Evolutionary conservation across 1,139 yeast genomes (phyloP).

Genomic region (Candida sp.): DNA sequence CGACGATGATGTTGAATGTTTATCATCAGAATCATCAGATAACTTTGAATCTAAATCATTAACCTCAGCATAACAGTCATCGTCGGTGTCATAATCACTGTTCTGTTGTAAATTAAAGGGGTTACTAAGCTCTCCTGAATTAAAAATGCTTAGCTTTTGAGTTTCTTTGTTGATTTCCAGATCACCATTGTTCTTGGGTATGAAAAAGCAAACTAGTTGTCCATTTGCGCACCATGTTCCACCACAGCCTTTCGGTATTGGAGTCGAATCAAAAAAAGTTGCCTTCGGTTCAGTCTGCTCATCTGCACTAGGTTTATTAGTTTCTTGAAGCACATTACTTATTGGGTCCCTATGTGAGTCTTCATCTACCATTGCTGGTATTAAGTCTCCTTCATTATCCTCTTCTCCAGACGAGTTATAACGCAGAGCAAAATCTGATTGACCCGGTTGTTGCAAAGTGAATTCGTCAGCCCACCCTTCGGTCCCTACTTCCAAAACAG

Average conservation of each 20-base stretch:
- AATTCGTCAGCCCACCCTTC: conserved; percentile 15
- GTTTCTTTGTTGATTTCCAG: conserved; percentile 21
- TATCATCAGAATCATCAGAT: background rate
- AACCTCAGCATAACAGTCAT: conserved; percentile 11
- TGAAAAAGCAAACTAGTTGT: conserved; percentile 75
- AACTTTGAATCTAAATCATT: conserved; percentile 5
- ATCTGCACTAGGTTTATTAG: conserved; percentile 6
- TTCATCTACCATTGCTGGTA: conserved; percentile 26
- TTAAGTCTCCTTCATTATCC: conserved; percentile 29
- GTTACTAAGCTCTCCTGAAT: conserved; percentile 39
- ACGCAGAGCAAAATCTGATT: conserved; percentile 18
- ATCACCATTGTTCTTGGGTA: conserved; percentile 46
- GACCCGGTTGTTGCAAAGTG: conserved; percentile 32
- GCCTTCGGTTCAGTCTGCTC: background rate
- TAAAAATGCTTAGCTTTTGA: conserved; percentile 34
- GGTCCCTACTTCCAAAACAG: background rate
- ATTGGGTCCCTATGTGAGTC: conserved; percentile 13
- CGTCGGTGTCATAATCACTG: conserved; percentile 12
- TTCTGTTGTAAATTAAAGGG: conserved; percentile 18
- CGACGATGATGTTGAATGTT: conserved; percentile 16
- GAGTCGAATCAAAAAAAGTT: conserved; percentile 65
- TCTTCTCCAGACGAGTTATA: conserved; percentile 28
- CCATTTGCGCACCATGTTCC: conserved; percentile 86
- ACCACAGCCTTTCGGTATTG: conserved; percentile 92
- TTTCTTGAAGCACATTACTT: conserved; percentile 11